These are phyloP conservation scores for Corymbia maculata DNA, from an alignment of 345 rosid species.

Conservation along the genomic window DNA sequence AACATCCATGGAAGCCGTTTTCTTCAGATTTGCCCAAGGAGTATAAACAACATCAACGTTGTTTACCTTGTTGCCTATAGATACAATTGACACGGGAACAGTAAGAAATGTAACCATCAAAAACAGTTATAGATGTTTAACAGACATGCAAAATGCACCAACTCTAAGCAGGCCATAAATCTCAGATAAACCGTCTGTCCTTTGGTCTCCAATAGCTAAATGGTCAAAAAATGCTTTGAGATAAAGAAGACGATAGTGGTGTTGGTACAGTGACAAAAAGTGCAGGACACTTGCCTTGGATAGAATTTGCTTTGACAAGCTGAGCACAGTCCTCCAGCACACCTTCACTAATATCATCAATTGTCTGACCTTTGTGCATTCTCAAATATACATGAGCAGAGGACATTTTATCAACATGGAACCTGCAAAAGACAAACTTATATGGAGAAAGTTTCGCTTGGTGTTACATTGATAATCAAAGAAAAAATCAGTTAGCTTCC, in stretches of 20 bases:
- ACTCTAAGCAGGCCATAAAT: not conserved
- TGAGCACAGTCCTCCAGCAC: conserved; percentile 90
- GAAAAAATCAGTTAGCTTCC: not conserved
- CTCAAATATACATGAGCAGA: conserved; percentile 97
- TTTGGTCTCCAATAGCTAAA: not conserved
- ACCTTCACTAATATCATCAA: conserved; percentile 82
- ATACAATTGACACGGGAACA: not conserved
- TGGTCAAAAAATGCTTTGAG: not conserved
- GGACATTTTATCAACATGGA: conserved; percentile 98
- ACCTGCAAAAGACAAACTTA: conserved; percentile 38
- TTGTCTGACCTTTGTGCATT: conserved; percentile 75
- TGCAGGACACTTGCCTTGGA: conserved; percentile 49
- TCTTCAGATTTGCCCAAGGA: conserved; percentile 93
- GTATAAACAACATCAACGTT: conserved; percentile 94
- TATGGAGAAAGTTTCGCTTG: not conserved
- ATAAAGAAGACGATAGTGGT: not conserved
- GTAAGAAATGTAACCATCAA: not conserved
- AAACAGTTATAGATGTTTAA: not conserved
- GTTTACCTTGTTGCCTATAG: conserved; percentile 88
- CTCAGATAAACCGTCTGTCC: not conserved
- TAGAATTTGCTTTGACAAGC: conserved; percentile 98
- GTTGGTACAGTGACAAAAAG: not conserved
- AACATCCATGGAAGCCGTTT: conserved; percentile 95
- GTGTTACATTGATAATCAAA: not conserved
- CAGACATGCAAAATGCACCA: not conserved